A percentile compares a stretch with the other conserved stretches of the same genome.
Conservation (phyloP, 1,139 yeast genomes). For the Spathaspora jeffriesii region DNA sequence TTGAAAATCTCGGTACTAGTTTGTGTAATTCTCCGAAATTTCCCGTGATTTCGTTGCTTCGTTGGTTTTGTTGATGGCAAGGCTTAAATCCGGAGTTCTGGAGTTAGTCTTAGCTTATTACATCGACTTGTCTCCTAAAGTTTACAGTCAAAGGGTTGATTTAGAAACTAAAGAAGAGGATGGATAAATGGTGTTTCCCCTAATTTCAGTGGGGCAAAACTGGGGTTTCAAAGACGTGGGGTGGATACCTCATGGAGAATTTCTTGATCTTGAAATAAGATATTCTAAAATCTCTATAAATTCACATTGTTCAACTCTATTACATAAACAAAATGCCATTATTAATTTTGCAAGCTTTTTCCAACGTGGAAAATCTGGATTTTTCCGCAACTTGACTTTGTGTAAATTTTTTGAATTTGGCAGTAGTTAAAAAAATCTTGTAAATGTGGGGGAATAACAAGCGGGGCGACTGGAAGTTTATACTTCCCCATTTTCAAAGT, state of each 20-base stretch:
- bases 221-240: neutral
- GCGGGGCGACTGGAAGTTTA: neutral
- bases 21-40: neutral
- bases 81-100: neutral
- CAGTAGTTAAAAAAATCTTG: neutral
- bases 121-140: too few relatives aligned
- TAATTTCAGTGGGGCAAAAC: neutral
- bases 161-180: neutral
- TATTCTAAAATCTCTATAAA: neutral
- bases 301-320: neutral
- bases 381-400: neutral
- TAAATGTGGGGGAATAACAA: slow-evolving; percentile 2
- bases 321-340: neutral
- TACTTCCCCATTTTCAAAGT: neutral
- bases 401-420: neutral
- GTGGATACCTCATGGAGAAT: neutral
- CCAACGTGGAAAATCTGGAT: neutral
- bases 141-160: neutral
- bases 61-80: neutral
- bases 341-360: neutral
- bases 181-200: neutral
- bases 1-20: neutral
- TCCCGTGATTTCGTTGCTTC: neutral
- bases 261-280: neutral
- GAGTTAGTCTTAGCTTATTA: neutral